Base-by-base conservation (phyloP, 768 basidiomycete genomes). In the Phlegmacium glaucopus region DNA sequence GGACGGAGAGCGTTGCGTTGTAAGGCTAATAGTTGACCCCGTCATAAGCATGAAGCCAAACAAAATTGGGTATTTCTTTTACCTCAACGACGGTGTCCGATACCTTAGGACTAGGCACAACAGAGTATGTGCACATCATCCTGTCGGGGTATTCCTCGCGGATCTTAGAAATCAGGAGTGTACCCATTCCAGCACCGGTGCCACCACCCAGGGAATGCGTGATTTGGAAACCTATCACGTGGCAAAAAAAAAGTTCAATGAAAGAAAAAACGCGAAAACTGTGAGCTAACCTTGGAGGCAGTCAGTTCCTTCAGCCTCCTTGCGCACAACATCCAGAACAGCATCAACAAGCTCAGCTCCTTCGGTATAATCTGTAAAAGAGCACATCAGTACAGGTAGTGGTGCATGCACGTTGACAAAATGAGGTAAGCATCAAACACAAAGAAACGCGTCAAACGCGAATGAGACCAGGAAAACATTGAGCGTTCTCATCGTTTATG, bases 81-180 rank as follows among this genome's bases (percentile, higher is more conserved):
- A 87, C 87, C 76, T 98, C 95, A 55, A 97, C 94, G 59, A 99
- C 96, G 48, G 96, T 98, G 67, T 98, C 96, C 10, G 94, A 98
- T 44, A 97, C 94, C 69, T 95, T 95, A 47, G 95, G 94, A 70
- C 85, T 87, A 26, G 95, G 95, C 12, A 98, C 91, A 61, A 99
- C 95, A 47, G 96, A 98, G 78, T 95, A 99, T 51, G 96, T 98
- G 69, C 91, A 93, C 95, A 98, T 97, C 95, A 99, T 99, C 47
- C 96, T 80, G 71, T 99, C 96, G 56, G 95, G 96, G 72, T 91
- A 99, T 67, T 99, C 95, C 69, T 97, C 94, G 55, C 95, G 84
- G 67, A 99, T 96, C 77, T 99, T 99, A 57, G 94, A 97, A 68
- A 99, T 96, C 56, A 99, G 73, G 45, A 99, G 87, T 39, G 96